Conservation (phyloP, 2,329 filamentous ascomycete genomes). For the Colletotrichum liriopes region DNA sequence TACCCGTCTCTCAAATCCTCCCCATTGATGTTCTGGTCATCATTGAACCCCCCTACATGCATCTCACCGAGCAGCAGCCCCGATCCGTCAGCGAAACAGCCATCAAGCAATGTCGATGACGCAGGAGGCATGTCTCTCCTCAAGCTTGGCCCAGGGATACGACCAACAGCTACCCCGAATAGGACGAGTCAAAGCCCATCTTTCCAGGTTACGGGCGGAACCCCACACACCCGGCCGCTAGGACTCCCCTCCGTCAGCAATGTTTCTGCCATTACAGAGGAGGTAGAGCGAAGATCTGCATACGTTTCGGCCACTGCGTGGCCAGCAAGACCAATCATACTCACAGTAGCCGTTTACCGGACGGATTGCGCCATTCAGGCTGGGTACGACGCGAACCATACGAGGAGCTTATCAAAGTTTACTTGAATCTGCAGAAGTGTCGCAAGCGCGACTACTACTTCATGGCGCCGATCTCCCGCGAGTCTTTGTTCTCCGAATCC, state of each 20-base stretch:
- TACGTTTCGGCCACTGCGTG: constrained; percentile 9
- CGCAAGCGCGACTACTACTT: constrained; percentile 13
- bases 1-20: neutral
- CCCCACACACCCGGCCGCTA: constrained; percentile 27
- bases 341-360: neutral
- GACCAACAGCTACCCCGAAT: constrained; percentile 8
- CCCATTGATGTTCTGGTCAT: neutral
- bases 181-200: constrained; percentile 19
- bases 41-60: neutral
- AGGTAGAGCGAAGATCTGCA: constrained; percentile 32
- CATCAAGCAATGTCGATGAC: constrained; percentile 11
- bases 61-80: neutral
- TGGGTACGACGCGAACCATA: constrained; percentile 11
- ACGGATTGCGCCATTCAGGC: constrained; percentile 35
- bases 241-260: constrained; percentile 12
- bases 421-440: neutral
- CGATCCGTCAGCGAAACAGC: neutral
- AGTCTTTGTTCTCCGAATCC: neutral
- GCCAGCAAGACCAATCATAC: constrained; percentile 26
- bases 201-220: neutral
- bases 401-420: neutral
- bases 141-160: neutral
- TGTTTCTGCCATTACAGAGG: neutral
- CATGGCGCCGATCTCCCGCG: constrained; percentile 9
- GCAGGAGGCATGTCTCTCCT: neutral